A percentile compares a stretch with the other conserved stretches of the same genome.
phyloP scores from a whole-genome alignment of 225 moss, liverwort and hornwort genomes.

The Polytrichum formosum region DNA sequence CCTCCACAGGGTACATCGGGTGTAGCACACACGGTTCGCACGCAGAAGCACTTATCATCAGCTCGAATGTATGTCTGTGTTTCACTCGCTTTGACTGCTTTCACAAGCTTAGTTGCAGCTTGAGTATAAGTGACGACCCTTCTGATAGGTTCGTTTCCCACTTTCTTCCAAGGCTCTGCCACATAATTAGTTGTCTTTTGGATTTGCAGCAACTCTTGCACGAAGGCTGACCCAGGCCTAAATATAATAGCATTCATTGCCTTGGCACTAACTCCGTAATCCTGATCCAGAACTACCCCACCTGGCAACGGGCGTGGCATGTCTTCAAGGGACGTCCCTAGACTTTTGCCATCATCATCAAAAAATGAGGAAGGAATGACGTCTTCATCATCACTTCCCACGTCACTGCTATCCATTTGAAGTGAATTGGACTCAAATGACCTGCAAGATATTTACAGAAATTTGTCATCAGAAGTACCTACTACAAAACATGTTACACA shows the following conservation, averaged over 20 bases:
- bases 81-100: constrained; percentile 66
- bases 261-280: constrained; percentile 70
- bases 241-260: constrained; percentile 73
- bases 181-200: constrained; percentile 71
- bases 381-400: constrained; percentile 55
- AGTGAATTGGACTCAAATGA: constrained; percentile 26
- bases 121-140: constrained; percentile 61
- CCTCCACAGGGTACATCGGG: constrained; percentile 90
- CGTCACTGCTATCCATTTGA: constrained; percentile 32
- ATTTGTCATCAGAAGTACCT: no score
- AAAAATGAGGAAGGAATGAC: constrained; percentile 69
- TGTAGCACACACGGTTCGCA: constrained; percentile 54
- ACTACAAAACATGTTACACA: no score
- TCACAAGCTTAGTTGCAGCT: constrained; percentile 73
- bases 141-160: constrained; percentile 48
- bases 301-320: constrained; percentile 52
- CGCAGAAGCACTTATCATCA: constrained; percentile 69
- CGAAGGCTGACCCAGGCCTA: constrained; percentile 64
- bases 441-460: constrained; percentile 20
- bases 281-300: constrained; percentile 69
- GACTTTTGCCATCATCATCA: constrained; percentile 72
- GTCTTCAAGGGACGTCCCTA: constrained; percentile 52
- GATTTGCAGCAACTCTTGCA: constrained; percentile 43
- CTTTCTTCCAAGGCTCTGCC: constrained; percentile 71
- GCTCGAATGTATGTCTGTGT: constrained; percentile 65